Percentiles rank a stretch among this genome's conserved stretches.
Evolutionary conservation across 768 basidiomycete genomes (phyloP).

Genomic region (Mycena filopes): DNA sequence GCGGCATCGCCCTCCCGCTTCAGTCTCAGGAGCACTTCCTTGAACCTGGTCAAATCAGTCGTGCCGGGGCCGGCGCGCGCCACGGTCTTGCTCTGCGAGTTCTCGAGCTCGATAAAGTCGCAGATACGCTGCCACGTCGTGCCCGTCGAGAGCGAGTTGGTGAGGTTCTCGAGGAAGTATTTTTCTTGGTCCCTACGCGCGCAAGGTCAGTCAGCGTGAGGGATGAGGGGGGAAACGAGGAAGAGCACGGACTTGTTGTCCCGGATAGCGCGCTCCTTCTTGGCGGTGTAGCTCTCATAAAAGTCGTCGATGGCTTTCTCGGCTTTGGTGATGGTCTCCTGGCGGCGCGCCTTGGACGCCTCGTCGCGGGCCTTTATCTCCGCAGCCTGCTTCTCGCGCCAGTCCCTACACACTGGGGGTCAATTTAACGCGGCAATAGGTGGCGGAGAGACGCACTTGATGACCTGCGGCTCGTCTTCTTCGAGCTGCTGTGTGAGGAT

Average conservation of each 20-base stretch:
- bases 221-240: neutral
- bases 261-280: constrained; percentile 90
- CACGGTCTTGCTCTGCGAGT: constrained; percentile 97
- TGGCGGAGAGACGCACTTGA: constrained; percentile 65
- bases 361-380: constrained; percentile 90
- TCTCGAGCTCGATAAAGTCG: constrained; percentile 86
- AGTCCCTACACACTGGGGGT: constrained; percentile 62
- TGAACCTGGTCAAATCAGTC: constrained; percentile 89
- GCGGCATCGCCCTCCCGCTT: constrained; percentile 92
- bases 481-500: constrained; percentile 73
- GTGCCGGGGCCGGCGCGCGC: constrained; percentile 88
- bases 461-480: constrained; percentile 88
- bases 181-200: constrained; percentile 83
- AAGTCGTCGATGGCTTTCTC: constrained; percentile 90
- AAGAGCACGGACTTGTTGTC: constrained; percentile 87
- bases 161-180: constrained; percentile 77
- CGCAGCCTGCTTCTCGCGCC: constrained; percentile 87
- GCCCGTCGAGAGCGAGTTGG: constrained; percentile 82
- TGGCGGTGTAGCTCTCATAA: constrained; percentile 86
- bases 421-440: neutral
- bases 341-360: constrained; percentile 76
- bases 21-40: constrained; percentile 90
- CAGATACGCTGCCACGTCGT: constrained; percentile 98
- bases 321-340: constrained; percentile 86
- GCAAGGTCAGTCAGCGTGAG: constrained; percentile 3